Base-by-base conservation (phyloP, 768 basidiomycete species). In the Lactarius hengduanensis region DNA sequence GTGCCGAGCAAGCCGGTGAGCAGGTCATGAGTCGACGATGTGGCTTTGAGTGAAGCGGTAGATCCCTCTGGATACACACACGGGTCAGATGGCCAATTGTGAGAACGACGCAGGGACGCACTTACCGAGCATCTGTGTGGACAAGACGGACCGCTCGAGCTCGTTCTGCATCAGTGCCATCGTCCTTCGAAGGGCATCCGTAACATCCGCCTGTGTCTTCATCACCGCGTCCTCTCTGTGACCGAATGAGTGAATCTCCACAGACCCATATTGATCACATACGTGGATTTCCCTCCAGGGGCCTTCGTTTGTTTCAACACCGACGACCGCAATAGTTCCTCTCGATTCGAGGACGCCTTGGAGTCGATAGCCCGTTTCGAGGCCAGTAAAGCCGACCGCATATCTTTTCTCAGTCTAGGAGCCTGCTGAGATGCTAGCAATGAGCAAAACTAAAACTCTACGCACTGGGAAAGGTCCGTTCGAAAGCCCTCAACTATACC, bases 151-250 rank as follows among this genome's bases (percentile, higher is more conserved):
- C 28, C 87, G 85, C 72, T 98, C 92, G 2, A 99, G 86, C 73
- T 98, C 97, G 47, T 84, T 86, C 77, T 96, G 93, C 92, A 99
- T 93, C 4, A 94, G 78, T 15, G 79, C 81, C 43, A 94, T 83
- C 4, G 96, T 98, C 41, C 95, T 84, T 57, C 92, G 86, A 10
- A 98, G 80, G 4, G 92, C 86, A 26, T 91, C 89, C 1, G 96
- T 98, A 11, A 99, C 92, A 68, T 95, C 85, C 67, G 90, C 84
- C 63, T 88, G 93, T n/a, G 93, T 88, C 69, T 87, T 87, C 89
- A 95, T 94, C 15, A 99, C 82, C 0, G 83, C 83, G 70, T 97
- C 95, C 69, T 94, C 94, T 9, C 89, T 90, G 56, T 9, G 71
- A 72, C 11, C 3, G 54, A 50, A 55, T 62, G 45, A 63, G 28